Evolutionary conservation across 768 basidiomycete genomes (phyloP), one percentile per base, ranked within the genome.

Genomic region (Phylloporus sp.): DNA sequence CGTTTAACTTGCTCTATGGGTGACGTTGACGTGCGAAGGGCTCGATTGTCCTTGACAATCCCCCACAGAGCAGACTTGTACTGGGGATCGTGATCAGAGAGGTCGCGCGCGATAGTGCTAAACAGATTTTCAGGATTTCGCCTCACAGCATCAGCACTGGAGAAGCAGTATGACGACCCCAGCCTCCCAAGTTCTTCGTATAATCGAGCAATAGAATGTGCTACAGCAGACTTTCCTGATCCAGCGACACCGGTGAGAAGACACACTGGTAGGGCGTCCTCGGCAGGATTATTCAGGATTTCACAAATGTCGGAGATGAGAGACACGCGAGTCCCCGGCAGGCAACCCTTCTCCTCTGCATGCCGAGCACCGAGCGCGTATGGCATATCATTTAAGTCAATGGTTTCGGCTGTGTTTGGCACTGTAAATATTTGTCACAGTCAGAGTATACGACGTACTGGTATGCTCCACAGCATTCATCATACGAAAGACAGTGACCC

Each of bases 1-100:
- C 52, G 34, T 24, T 50, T 47, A 15, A 68, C 54, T 27, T 67
- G 66, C 6, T 22, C 41, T 6, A 18, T 29, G 12, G 47, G 31
- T 29, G 39, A 10, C 8, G 15, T 49, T 2, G 34, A n/a, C n/a
- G n/a, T n/a, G n/a, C n/a, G n/a, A n/a, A n/a, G n/a, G n/a, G n/a
- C n/a, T n/a, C n/a, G n/a, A n/a, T n/a, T n/a, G n/a, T n/a, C n/a
- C n/a, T n/a, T n/a, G n/a, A n/a, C n/a, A n/a, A n/a, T n/a, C n/a
- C n/a, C n/a, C n/a, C n/a, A n/a, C n/a, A n/a, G n/a, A n/a, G n/a
- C n/a, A n/a, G n/a, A n/a, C n/a, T n/a, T n/a, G n/a, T n/a, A n/a
- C n/a, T n/a, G n/a, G n/a, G n/a, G n/a, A n/a, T n/a, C n/a, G n/a
- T n/a, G n/a, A n/a, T n/a, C n/a, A n/a, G n/a, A n/a, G n/a, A n/a